These are phyloP conservation scores for Fusarium falciforme DNA, from an alignment of 2,329 filamentous ascomycete genomes.

Conservation along the genomic window DNA sequence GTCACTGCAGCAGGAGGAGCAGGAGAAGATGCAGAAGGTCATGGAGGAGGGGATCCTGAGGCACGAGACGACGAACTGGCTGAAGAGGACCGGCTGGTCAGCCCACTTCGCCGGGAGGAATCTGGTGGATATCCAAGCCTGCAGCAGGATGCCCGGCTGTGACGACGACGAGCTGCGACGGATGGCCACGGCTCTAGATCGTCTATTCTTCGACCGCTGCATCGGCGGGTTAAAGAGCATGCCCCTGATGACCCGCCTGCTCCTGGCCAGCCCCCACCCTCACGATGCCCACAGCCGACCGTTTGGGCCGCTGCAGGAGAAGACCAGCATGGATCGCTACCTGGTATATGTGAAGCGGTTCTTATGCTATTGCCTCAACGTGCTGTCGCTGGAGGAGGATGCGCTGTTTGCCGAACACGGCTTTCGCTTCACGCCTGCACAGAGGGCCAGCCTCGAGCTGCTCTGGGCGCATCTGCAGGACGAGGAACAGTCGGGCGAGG, in stretches of 20 bases:
- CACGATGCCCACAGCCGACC: too few relatives aligned
- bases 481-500: too few relatives aligned
- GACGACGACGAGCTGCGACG: not conserved
- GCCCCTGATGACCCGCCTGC: not conserved
- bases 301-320: too few relatives aligned
- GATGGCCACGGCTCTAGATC: not conserved
- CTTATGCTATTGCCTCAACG: too few relatives aligned
- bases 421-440: too few relatives aligned
- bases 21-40: conserved; percentile 2
- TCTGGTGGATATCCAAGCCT: not conserved
- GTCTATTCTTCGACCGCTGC: not conserved
- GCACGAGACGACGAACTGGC: not conserved
- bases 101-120: not conserved
- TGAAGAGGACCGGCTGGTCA: not conserved
- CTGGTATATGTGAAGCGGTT: too few relatives aligned
- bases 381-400: too few relatives aligned
- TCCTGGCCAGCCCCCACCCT: too few relatives aligned
- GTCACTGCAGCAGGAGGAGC: not conserved
- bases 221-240: conserved; percentile 3
- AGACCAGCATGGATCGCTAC: too few relatives aligned
- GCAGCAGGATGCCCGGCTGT: not conserved
- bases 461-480: too few relatives aligned
- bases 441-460: too few relatives aligned
- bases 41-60: conserved; percentile 3
- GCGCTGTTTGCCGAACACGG: too few relatives aligned